Percentiles rank a stretch among this genome's conserved stretches.
phyloP scores from a whole-genome alignment of 75 land plant genomes.

The Picea sitchensis region DNA sequence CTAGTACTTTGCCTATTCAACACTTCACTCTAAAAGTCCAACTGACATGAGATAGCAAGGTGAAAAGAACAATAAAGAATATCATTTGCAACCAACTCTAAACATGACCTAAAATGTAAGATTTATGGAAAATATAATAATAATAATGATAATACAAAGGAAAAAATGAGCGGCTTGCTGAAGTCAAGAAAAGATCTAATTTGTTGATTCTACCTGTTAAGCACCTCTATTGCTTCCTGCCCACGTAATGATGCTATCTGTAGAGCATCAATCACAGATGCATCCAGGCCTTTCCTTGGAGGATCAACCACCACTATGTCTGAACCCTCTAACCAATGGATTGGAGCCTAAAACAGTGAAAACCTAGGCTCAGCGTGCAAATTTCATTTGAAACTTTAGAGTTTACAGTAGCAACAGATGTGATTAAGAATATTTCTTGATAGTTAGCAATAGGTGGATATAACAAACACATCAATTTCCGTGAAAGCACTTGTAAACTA shows the following conservation, averaged over 20 bases:
- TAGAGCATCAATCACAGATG: slow-evolving; percentile 61
- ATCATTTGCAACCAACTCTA: neutral
- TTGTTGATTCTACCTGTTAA: slow-evolving; percentile 27
- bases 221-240: slow-evolving; percentile 15
- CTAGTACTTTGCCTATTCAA: neutral
- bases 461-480: neutral
- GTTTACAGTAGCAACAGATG: neutral
- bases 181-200: neutral
- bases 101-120: neutral
- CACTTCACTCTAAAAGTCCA: too few species aligned
- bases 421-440: neutral
- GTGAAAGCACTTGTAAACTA: slow-evolving; percentile 7
- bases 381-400: neutral
- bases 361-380: neutral
- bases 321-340: slow-evolving; percentile 82
- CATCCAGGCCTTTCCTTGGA: slow-evolving; percentile 91
- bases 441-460: neutral
- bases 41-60: neutral
- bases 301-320: slow-evolving; percentile 95
- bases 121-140: too few species aligned
- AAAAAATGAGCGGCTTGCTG: too few species aligned
- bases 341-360: slow-evolving; percentile 55
- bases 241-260: slow-evolving; percentile 38
- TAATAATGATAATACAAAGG: too few species aligned
- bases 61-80: neutral